These are phyloP conservation scores for Iberis pinnata DNA, from an alignment of 345 rosid genomes.

Conservation along the genomic window DNA sequence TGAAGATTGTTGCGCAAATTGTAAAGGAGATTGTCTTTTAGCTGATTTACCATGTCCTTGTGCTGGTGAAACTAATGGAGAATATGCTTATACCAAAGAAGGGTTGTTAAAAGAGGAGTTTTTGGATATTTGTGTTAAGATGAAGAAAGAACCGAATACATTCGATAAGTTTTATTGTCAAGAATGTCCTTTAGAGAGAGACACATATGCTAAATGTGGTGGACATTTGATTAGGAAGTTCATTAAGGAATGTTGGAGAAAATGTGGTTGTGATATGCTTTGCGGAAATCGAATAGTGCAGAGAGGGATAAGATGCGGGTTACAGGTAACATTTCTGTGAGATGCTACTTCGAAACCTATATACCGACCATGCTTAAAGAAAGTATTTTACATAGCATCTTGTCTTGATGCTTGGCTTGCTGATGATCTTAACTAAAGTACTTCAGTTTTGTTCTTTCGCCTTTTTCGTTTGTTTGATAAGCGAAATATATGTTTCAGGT, in stretches of 20 bases:
- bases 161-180: constrained; percentile 47
- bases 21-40: constrained; percentile 70
- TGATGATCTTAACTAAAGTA: not conserved
- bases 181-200: constrained; percentile 68
- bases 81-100: constrained; percentile 60
- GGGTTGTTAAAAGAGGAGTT: constrained; percentile 56
- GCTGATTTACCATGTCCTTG: constrained; percentile 55
- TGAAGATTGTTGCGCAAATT: constrained; percentile 59
- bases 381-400: not conserved
- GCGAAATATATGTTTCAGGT: constrained; percentile 42
- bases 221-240: constrained; percentile 79
- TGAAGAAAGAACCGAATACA: constrained; percentile 32
- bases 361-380: not conserved
- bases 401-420: constrained; percentile 3
- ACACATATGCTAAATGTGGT: constrained; percentile 52
- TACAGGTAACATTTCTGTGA: constrained; percentile 50
- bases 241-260: constrained; percentile 87
- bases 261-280: constrained; percentile 70
- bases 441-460: not conserved
- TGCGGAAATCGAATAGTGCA: constrained; percentile 84
- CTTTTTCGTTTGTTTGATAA: constrained; percentile 10
- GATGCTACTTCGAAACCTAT: not conserved
- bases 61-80: constrained; percentile 80
- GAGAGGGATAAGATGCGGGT: constrained; percentile 56
- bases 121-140: constrained; percentile 41